Conservation (phyloP, 495 filamentous ascomycete species). For the Cudoniella acicularis region DNA sequence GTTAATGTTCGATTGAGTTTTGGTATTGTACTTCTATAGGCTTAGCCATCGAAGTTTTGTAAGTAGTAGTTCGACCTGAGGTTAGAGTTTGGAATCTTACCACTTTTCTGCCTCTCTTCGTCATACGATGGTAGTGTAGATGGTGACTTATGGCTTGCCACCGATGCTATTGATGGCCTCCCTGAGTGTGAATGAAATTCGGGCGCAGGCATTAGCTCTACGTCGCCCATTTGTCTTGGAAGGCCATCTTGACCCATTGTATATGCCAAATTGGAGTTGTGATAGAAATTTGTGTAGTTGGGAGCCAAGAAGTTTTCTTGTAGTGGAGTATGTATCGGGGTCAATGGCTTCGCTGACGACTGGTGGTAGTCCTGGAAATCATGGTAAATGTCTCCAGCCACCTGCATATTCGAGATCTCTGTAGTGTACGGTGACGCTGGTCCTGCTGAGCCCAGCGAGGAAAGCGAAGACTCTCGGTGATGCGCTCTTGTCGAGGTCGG, state of each 20-base stretch:
- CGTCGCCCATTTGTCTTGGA: constrained; percentile 17
- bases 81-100: constrained; percentile 40
- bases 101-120: constrained; percentile 27
- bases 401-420: constrained; percentile 48
- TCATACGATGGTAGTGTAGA: constrained; percentile 47
- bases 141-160: constrained; percentile 44
- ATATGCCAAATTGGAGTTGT: constrained; percentile 12
- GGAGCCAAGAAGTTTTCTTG: constrained; percentile 25
- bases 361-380: constrained; percentile 22
- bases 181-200: constrained; percentile 19
- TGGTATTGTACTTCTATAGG: constrained; percentile 56
- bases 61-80: constrained; percentile 60
- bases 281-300: constrained; percentile 20
- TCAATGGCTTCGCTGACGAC: constrained; percentile 22
- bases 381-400: constrained; percentile 30
- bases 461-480: constrained; percentile 53
- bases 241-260: constrained; percentile 19
- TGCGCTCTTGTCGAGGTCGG: constrained; percentile 22
- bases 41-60: constrained; percentile 40
- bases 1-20: constrained; percentile 85
- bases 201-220: constrained; percentile 25
- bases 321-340: constrained; percentile 27
- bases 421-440: constrained; percentile 52
- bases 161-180: constrained; percentile 39
- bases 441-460: constrained; percentile 51